A percentile compares a stretch with the other conserved stretches of the same genome.
phyloP scores from a whole-genome alignment of 768 basidiomycete genomes.

The Wakefieldia striispora region DNA sequence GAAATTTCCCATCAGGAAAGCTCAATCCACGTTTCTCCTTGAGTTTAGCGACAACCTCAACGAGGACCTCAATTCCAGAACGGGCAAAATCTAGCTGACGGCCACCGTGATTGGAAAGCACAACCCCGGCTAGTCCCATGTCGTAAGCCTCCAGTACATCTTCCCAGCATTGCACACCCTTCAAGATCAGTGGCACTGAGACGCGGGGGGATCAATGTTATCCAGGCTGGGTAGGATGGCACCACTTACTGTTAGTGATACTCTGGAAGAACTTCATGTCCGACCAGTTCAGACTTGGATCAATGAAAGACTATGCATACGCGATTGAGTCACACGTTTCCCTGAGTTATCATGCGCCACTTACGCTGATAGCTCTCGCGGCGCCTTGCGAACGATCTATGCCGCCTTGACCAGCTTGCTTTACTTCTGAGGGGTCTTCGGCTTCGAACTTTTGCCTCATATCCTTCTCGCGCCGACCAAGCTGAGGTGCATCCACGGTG shows the following conservation, averaged over 20 bases:
- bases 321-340: slow-evolving; percentile 1
- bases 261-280: slow-evolving; percentile 67
- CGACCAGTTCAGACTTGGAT: slow-evolving; percentile 81
- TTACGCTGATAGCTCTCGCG: slow-evolving; percentile 87
- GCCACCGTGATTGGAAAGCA: slow-evolving; percentile 87
- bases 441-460: slow-evolving; percentile 97
- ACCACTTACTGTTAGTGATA: slow-evolving; percentile 59
- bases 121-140: slow-evolving; percentile 66
- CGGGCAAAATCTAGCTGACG: slow-evolving; percentile 78
- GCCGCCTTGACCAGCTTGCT: slow-evolving; percentile 45
- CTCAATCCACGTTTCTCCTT: slow-evolving; percentile 60
- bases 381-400: slow-evolving; percentile 89
- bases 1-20: slow-evolving; percentile 79
- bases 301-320: slow-evolving; percentile 78
- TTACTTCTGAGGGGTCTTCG: slow-evolving; percentile 43
- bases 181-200: slow-evolving; percentile 84
- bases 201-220: slow-evolving; percentile 1
- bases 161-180: slow-evolving; percentile 90
- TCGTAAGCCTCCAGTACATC: slow-evolving; percentile 88
- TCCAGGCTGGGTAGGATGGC: slow-evolving; percentile 5
- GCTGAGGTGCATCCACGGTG: slow-evolving; percentile 95
- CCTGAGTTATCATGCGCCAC: slow-evolving; percentile 16
- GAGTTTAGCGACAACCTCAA: slow-evolving; percentile 76
- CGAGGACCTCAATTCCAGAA: slow-evolving; percentile 87
- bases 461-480: slow-evolving; percentile 92